Evolutionary conservation across 441 rosid genomes (phyloP).

Genomic region (Euphorbia schlechtendalii): DNA sequence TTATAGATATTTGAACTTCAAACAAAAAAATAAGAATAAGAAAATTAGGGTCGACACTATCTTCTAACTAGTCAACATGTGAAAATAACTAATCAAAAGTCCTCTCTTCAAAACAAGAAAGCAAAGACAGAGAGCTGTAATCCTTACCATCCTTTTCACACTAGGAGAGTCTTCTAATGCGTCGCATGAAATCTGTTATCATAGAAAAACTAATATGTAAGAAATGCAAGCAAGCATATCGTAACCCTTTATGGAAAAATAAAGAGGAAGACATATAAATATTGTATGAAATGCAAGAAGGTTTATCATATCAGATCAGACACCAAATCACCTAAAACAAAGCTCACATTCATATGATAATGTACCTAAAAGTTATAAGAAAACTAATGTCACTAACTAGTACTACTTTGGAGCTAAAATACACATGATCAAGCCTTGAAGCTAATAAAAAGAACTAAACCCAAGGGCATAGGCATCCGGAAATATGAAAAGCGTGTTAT

Average conservation of each 20-base stretch:
- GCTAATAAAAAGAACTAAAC: no score
- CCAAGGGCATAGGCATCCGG: no score
- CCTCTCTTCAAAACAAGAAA: neutral
- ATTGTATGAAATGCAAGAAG: no score
- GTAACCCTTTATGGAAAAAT: neutral
- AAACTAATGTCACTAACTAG: neutral
- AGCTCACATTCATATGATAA: neutral
- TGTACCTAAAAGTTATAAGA: neutral
- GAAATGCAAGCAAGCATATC: conserved; percentile 2
- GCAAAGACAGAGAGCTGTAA: neutral
- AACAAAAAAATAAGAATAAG: neutral
- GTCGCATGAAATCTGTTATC: conserved; percentile 41
- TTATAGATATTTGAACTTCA: no score
- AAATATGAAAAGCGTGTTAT: no score
- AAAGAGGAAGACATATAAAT: no score
- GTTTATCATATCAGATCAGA: neutral
- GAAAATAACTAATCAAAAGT: neutral
- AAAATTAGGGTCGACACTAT: neutral
- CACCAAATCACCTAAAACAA: neutral
- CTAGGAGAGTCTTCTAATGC: conserved; percentile 38
- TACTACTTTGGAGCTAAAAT: neutral
- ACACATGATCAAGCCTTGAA: neutral
- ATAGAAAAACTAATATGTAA: conserved; percentile 10
- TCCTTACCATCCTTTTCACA: conserved; percentile 65
- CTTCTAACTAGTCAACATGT: neutral